Conservation (phyloP, 208 protist genomes). For the Leishmania tropica region DNA sequence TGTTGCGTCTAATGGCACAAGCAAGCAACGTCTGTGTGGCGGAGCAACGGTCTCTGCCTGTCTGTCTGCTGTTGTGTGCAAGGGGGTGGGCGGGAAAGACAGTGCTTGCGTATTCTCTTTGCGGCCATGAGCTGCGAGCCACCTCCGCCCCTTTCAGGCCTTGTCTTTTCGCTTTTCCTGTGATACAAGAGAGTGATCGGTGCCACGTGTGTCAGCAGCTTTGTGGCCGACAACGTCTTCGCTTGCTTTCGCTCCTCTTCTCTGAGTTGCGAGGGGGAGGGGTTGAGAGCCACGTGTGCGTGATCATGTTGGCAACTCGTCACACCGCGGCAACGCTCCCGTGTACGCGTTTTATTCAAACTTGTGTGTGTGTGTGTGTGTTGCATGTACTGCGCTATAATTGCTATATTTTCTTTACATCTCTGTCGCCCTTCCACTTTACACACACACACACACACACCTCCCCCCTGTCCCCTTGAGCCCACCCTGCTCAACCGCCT, state of each 20-base stretch:
- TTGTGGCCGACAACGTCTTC: neutral
- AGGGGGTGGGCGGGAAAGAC: neutral
- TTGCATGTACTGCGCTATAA: neutral
- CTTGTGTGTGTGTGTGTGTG: too few relatives aligned
- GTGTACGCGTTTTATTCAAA: neutral
- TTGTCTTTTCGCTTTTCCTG: neutral
- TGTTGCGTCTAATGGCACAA: neutral
- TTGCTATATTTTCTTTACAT: neutral
- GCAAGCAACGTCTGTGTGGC: neutral
- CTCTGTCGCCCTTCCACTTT: neutral
- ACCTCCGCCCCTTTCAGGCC: neutral
- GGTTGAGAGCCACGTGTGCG: neutral
- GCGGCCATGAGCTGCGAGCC: neutral
- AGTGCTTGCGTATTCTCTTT: neutral
- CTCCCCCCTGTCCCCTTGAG: too few relatives aligned
- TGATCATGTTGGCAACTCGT: neutral
- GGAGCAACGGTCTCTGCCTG: neutral
- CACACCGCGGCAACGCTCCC: neutral
- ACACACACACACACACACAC: neutral
- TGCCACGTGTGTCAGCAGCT: neutral
- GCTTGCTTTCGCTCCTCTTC: neutral
- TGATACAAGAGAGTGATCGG: neutral
- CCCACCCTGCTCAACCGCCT: neutral
- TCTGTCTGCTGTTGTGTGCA: neutral
- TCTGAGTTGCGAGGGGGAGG: neutral